phyloP scores from a whole-genome alignment of 2,329 filamentous ascomycete genomes.

The Aspergillus hiratsukae region DNA sequence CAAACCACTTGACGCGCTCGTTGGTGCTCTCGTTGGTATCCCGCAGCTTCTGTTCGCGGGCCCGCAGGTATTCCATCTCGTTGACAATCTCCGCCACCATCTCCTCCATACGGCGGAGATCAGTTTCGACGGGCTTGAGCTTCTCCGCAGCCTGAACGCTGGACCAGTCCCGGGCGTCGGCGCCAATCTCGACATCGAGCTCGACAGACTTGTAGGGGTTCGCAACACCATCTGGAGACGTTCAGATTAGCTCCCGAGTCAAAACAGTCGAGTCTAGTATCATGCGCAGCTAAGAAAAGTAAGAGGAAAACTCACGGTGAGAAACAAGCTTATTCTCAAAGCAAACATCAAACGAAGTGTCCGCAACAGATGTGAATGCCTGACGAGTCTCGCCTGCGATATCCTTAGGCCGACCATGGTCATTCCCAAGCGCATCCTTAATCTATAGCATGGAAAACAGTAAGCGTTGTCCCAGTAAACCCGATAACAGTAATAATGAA shows the following conservation, averaged over 20 bases:
- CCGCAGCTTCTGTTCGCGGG: slow-evolving; percentile 86
- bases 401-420: slow-evolving; percentile 88
- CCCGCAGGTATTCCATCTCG: slow-evolving; percentile 94
- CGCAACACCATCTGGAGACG: slow-evolving; percentile 31
- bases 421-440: slow-evolving; percentile 89
- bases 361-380: slow-evolving; percentile 87
- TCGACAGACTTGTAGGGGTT: slow-evolving; percentile 68
- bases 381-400: slow-evolving; percentile 87
- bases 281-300: not conserved
- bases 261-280: not conserved
- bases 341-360: slow-evolving; percentile 93
- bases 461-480: slow-evolving; percentile 5
- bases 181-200: slow-evolving; percentile 92
- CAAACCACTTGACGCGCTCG: slow-evolving; percentile 98
- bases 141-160: slow-evolving; percentile 95
- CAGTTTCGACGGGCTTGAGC: slow-evolving; percentile 93
- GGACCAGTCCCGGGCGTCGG: slow-evolving; percentile 96
- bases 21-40: slow-evolving; percentile 99
- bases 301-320: slow-evolving; percentile 52
- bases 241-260: slow-evolving; percentile 1
- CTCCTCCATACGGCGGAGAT: slow-evolving; percentile 89
- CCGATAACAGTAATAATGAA: not conserved
- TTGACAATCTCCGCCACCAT: slow-evolving; percentile 79
- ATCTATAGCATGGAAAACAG: slow-evolving; percentile 56
- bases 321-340: slow-evolving; percentile 77